Evolutionary conservation across 2,329 filamentous ascomycete genomes (phyloP).

Genomic region (Sporothrix brunneoviolacea): DNA sequence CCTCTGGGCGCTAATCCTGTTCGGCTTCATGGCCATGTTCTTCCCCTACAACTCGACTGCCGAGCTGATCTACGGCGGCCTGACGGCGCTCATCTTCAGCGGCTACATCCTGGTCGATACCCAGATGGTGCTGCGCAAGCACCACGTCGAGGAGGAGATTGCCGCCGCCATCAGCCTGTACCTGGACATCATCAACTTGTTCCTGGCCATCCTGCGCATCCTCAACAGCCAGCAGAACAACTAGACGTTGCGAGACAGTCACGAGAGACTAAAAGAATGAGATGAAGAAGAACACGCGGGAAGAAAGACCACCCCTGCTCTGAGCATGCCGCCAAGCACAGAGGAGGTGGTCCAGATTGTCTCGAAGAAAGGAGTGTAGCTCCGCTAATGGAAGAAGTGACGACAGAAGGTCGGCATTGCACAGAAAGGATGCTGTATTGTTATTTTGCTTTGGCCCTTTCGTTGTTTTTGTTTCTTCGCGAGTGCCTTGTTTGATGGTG

Average conservation of each 20-base stretch:
- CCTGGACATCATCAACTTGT: slow-evolving; percentile 93
- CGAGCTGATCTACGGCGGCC: slow-evolving; percentile 78
- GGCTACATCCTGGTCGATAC: slow-evolving; percentile 95
- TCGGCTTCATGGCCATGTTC: slow-evolving; percentile 88
- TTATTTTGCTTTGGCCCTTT: too few species aligned
- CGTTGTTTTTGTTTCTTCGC: too few species aligned
- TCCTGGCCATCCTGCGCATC: slow-evolving; percentile 90
- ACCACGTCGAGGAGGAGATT: slow-evolving; percentile 97
- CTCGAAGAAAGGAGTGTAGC: background rate
- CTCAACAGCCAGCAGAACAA: slow-evolving; percentile 95
- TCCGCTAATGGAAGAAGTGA: too few species aligned
- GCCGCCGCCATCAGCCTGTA: slow-evolving; percentile 92
- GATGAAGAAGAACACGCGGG: too few species aligned
- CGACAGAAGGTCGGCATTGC: too few species aligned
- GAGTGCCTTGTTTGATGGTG: too few species aligned
- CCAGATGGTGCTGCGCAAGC: slow-evolving; percentile 88
- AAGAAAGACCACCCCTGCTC: too few species aligned
- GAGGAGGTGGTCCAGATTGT: too few species aligned
- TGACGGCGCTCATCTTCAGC: slow-evolving; percentile 82
- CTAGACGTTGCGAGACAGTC: too few species aligned
- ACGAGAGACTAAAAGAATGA: too few species aligned
- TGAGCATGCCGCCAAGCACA: too few species aligned
- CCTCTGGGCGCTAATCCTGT: slow-evolving; percentile 84
- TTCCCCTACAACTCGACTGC: slow-evolving; percentile 74
- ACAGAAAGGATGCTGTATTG: too few species aligned